phyloP scores from a whole-genome alignment of 345 rosid species.

The Citrus mangshanensis region DNA sequence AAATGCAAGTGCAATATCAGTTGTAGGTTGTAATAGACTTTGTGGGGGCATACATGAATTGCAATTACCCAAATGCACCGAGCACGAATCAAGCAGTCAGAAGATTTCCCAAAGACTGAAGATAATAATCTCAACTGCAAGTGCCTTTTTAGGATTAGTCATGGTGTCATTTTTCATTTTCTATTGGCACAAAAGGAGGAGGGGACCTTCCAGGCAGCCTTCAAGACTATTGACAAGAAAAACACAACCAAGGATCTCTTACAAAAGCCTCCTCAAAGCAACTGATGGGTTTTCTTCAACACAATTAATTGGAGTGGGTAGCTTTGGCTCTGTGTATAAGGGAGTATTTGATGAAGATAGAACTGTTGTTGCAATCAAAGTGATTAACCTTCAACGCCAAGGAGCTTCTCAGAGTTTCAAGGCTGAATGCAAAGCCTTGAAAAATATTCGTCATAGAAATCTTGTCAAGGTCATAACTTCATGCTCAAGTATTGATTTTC shows the following conservation, averaged over 20 bases:
- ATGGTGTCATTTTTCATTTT: not conserved
- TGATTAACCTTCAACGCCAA: slow-evolving; percentile 2
- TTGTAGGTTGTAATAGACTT: slow-evolving; percentile 12
- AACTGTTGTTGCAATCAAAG: slow-evolving; percentile 2
- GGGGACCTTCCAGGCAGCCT: not conserved
- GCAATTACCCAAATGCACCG: slow-evolving; percentile 10
- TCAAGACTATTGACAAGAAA: not conserved
- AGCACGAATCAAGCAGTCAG: not conserved
- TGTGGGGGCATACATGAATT: slow-evolving; percentile 27
- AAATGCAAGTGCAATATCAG: slow-evolving; percentile 6
- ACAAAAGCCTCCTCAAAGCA: not conserved
- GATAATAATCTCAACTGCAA: no score
- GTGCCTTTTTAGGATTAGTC: no score
- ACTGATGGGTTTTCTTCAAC: slow-evolving; percentile 5
- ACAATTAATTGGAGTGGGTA: slow-evolving; percentile 7
- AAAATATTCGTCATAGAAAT: not conserved
- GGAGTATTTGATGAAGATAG: slow-evolving; percentile 2
- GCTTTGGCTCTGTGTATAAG: not conserved
- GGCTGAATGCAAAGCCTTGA: not conserved
- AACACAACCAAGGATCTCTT: not conserved
- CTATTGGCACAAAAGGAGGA: not conserved
- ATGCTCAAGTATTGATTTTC: slow-evolving; percentile 15
- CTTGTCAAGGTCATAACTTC: slow-evolving; percentile 5
- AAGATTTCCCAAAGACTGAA: not conserved
- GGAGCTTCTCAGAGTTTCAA: slow-evolving; percentile 7